Evolutionary conservation across 495 filamentous ascomycete species (phyloP), one percentile per base, ranked within the genome.

Genomic region (Thermothielavioides terrestris): DNA sequence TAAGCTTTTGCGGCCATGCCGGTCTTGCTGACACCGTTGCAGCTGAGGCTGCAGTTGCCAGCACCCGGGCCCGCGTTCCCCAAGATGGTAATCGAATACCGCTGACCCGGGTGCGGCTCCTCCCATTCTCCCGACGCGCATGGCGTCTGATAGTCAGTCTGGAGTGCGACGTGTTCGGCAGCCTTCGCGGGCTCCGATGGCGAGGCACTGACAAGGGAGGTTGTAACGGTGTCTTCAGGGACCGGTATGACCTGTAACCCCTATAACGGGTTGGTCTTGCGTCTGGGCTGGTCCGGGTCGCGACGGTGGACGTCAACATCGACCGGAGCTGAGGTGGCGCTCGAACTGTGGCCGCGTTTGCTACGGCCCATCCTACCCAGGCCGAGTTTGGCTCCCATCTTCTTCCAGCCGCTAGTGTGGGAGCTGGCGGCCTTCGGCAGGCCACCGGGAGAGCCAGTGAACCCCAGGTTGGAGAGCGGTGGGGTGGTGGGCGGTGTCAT

Each of bases 401-500:
- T 90, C 72, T 88, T 92, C 87, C 88, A 94, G 48, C 79, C 71
- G 50, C 69, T 79, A 70, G 68, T 63, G 62, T 72, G 67, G n/a
- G 57, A 79, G 68, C 61, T 68, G 55, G 69, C 74, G 63, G 58
- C 69, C 27, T 67, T 61, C 15, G 74, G 84, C 62, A 71, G 72
- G 70, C 60, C 73, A 56, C 53, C 70, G 36, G 57, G 80, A 39
- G 60, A 75, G 52, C 64, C 70, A 57, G 57, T 70, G 66, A 66
- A 77, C 53, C 64, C 77, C 73, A 62, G 78, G 70, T 80, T 72
- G 0, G 73, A 74, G 18, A 81, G 85, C 6, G 88, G 88, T 8
- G 88, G 88, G 5, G 88, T 91, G 7, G 81, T 89, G 2, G 88
- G 88, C 14, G 88, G 88, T n/a, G 88, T 94, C 83, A 92, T 88